Evolutionary conservation across 345 rosid genomes (phyloP), one percentile per base, ranked within the genome.

Genomic region (Eucalyptus pauciflora): DNA sequence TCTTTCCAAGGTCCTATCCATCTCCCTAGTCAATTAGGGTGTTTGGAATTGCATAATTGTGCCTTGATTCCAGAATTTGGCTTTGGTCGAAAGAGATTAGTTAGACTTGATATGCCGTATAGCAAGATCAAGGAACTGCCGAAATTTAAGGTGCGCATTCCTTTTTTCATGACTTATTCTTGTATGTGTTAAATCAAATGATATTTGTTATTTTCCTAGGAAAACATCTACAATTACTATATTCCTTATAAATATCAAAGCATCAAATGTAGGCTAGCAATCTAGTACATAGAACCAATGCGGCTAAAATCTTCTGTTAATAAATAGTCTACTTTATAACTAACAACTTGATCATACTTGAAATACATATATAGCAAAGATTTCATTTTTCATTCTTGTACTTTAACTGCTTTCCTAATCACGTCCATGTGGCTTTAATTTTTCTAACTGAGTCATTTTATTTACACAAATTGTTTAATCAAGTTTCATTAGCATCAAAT

Each of bases 101-200:
- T 67, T 31, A 1, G 76, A 67, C 20, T n/a, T 4, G 10, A n/a
- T 7, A 2, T 67, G 22, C 11, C 0, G 2, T 7, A n/a, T 2
- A n/a, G 18, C 76, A 64, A 2, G 18, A 64, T 13, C 37, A 3
- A 14, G 31, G 3, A 3, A n/a, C 1, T 4, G 10, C 37, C 1
- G 18, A 13, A 14, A 2, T 29, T 14, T 5, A 64, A 64, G 76
- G 76, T n/a, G 3, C 76, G 37, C 18, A 64, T n/a, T 64, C 71
- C 33, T n/a, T 2, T 29, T 64, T 24, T 10, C 24, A 24, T 58
- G 1, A 24, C 29, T 58, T 10, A 9, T 58, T 22, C 2, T 0
- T 58, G 8, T 24, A 2, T 24, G 6, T 20, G 1, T 2, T 24
- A 58, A 58, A 58, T 58, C 3, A 24, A 24, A 58, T 58, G 0